Base-by-base conservation (phyloP, 2,329 filamentous ascomycete genomes). In the Cordyceps fumosorosea region DNA sequence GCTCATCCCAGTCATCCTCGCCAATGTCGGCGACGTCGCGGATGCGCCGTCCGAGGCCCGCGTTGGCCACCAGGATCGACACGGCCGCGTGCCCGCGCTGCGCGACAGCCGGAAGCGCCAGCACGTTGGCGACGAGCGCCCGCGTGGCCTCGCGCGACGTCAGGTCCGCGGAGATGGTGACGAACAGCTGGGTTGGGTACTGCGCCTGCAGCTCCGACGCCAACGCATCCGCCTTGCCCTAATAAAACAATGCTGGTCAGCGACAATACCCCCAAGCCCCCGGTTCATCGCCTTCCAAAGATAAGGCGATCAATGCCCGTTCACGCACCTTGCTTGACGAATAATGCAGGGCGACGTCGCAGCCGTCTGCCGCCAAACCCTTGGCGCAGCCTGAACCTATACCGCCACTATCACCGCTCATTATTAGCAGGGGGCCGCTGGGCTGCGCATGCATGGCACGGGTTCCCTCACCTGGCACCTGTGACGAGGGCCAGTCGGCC, bases 31-130 rank as follows among this genome's bases (percentile, higher is more conserved):
- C 76, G 54, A 85, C 78, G 54, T 76, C 71, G 3, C 74, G 74
- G 62, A 86, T 81, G n/a, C 85, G 78, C 68, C 85, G 85, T 47
- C 86, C 86, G 65, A 87, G 81, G 0, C 86, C 87, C 1, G 87
- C 87, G 67, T 90, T 90, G 11, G 82, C 83, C 29, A 90, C 72
- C 3, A 89, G 75, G 24, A 90, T 88, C 26, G 72, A 74, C 2
- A 74, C 64, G 26, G 70, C 67, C n/a, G 51, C 57, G 56, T 74
- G 72, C 59, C 65, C 68, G 53, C 52, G 60, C 12, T 60, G 60
- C 12, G 60, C 44, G 29, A 69, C 32, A 8, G 62, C 64, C 7
- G 60, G 51, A 29, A 65, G 44, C 22, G 62, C 58, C 22, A 72
- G 62, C 22, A 71, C 58, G 26, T 52, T 50, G 5, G 66, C 54